Evolutionary conservation across 2,329 filamentous ascomycete genomes (phyloP), one percentile per base, ranked within the genome.

Genomic region (Hymenoscyphus linearis): DNA sequence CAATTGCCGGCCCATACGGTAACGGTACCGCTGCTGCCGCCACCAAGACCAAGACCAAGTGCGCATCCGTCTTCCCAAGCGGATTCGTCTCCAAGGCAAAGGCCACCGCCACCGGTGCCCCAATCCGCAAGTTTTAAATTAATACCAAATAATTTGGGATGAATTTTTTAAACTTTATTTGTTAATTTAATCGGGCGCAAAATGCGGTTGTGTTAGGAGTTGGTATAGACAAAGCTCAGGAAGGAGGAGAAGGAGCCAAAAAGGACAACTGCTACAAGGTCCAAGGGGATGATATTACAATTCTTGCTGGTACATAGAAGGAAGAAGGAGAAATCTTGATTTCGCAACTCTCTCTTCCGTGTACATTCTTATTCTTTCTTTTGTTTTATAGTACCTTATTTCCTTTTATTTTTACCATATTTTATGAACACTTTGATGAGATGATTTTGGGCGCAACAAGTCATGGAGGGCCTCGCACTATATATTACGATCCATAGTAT

Each of bases 21-120:
- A 73, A 72, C 54, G 66, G 65, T 10, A 68, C 66, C 22, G 62
- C 62, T n/a, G 59, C 14, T 6, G 34, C 60, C n/a, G 55, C 61
- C 25, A 62, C 62, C 22, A 64, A 58, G 35, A 65, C 63, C 47
- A 69, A 68, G 64, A 64, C 62, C 58, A 66, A 63, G 54, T 68
- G 67, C 65, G 58, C 65, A 50, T 66, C 64, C 58, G 55, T 67
- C 64, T 67, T 64, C 64, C 64, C 67, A 54, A 67, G 64, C 35
- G 68, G 69, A 22, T 68, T 70, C 64, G 61, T 68, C 53, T 64
- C 64, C 65, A 65, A 64, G 52, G 53, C 64, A 26, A 66, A 66
- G 60, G 27, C 52, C 40, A 59, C 64, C 31, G 58, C 60, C 26
- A 64, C 63, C 40, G 62, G 40, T 7, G 58, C 22, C 58, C 63